Percentiles rank a stretch among this genome's conserved stretches.
Evolutionary conservation across 192 early-diverging fungal genomes (phyloP).

Genomic region (Backusella psychrophila): DNA sequence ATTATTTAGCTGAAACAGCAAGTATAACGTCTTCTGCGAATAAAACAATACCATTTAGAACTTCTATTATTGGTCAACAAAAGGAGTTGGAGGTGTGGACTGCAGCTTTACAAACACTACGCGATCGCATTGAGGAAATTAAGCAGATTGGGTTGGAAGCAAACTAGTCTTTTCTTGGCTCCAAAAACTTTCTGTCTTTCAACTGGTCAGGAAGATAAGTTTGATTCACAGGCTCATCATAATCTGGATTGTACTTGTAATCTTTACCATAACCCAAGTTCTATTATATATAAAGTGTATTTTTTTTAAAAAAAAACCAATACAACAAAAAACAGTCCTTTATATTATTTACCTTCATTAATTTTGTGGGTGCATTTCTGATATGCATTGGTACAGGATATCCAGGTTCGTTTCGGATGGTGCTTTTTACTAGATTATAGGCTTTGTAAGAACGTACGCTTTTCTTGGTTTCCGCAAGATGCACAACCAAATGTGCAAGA

Average conservation of each 20-base stretch:
- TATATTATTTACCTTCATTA: slow-evolving; percentile 62
- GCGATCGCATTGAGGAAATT: slow-evolving; percentile 14
- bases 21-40: slow-evolving; percentile 20
- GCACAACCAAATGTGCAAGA: slow-evolving; percentile 74
- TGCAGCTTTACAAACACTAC: slow-evolving; percentile 5
- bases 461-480: slow-evolving; percentile 80
- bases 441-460: slow-evolving; percentile 82
- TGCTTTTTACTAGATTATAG: slow-evolving; percentile 61
- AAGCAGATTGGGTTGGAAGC: not conserved
- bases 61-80: slow-evolving; percentile 16
- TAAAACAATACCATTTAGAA: slow-evolving; percentile 26
- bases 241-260: slow-evolving; percentile 87
- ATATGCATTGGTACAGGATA: slow-evolving; percentile 86
- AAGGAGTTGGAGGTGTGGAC: slow-evolving; percentile 29
- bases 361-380: slow-evolving; percentile 73
- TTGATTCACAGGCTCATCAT: slow-evolving; percentile 69
- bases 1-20: slow-evolving; percentile 17
- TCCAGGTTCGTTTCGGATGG: slow-evolving; percentile 55
- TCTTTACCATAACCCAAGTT: slow-evolving; percentile 74
- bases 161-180: not conserved
- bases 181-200: slow-evolving; percentile 57
- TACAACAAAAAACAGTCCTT: not conserved
- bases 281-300: slow-evolving; percentile 16
- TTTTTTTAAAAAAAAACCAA: not conserved
- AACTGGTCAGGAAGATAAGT: slow-evolving; percentile 76